Conservation (phyloP, 208 protist genomes). For the Leishmania gerbilli region DNA sequence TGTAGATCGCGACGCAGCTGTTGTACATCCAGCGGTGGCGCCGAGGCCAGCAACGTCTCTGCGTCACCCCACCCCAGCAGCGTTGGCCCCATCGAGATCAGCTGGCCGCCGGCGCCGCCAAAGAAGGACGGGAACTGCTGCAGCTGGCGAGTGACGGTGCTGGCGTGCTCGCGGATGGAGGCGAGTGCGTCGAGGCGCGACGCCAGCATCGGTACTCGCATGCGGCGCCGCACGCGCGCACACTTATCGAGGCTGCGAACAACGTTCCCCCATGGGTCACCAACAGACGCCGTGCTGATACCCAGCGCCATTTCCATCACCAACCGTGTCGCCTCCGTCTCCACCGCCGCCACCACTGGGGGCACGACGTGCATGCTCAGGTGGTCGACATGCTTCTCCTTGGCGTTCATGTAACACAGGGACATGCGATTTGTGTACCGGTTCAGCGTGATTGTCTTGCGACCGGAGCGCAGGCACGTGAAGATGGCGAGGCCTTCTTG, state of each 20-base stretch:
- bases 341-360: slow-evolving; percentile 52
- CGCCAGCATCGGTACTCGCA: slow-evolving; percentile 81
- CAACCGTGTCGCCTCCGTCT: slow-evolving; percentile 52
- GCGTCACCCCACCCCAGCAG: slow-evolving; percentile 65
- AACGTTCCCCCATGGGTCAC: slow-evolving; percentile 51
- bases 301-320: slow-evolving; percentile 43
- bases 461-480: slow-evolving; percentile 67
- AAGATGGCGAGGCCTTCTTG: slow-evolving; percentile 55
- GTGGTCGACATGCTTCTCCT: slow-evolving; percentile 42
- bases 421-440: slow-evolving; percentile 34
- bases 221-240: slow-evolving; percentile 69
- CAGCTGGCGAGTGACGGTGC: slow-evolving; percentile 6
- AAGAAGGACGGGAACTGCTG: slow-evolving; percentile 8
- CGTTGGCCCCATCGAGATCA: slow-evolving; percentile 23
- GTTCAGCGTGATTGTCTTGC: slow-evolving; percentile 78
- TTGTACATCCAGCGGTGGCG: slow-evolving; percentile 40
- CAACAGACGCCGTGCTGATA: slow-evolving; percentile 1
- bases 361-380: slow-evolving; percentile 40
- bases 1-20: slow-evolving; percentile 60
- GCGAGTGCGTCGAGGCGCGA: slow-evolving; percentile 73
- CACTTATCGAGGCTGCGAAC: slow-evolving; percentile 66
- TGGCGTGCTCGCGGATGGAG: slow-evolving; percentile 51
- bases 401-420: slow-evolving; percentile 46
- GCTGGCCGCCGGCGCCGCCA: slow-evolving; percentile 1
- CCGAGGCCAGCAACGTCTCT: slow-evolving; percentile 47